Percentiles rank a stretch among this genome's conserved stretches.
Conservation (phyloP, 257 asterid species). For the Plantago elongata region DNA sequence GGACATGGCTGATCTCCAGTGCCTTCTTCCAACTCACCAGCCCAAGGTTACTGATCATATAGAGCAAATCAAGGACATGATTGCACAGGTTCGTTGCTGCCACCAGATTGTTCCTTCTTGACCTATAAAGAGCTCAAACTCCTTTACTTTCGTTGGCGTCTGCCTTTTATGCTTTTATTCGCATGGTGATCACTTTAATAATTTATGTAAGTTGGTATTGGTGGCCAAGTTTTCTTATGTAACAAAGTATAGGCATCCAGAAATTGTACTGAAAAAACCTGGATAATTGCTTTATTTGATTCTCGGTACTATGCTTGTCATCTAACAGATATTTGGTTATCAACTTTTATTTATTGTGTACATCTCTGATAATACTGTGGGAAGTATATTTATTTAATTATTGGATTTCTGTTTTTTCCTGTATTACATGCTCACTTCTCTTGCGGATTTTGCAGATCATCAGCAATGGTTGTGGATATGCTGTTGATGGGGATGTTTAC, state of each 20-base stretch:
- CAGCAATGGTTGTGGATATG: conserved; percentile 51
- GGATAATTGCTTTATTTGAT: too few species aligned
- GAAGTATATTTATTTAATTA: too few species aligned
- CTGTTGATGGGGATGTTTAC: conserved; percentile 62
- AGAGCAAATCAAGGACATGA: conserved; percentile 74
- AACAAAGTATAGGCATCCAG: too few species aligned
- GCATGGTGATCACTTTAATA: background rate
- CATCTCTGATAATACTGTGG: too few species aligned
- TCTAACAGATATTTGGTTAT: too few species aligned
- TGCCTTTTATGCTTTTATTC: conserved; percentile 3
- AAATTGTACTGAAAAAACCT: too few species aligned
- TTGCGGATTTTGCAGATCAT: conserved; percentile 41
- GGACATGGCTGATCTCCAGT: conserved; percentile 84
- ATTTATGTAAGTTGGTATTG: background rate
- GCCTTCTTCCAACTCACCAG: conserved; percentile 75
- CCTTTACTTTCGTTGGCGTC: background rate
- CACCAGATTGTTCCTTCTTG: background rate
- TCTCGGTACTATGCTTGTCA: too few species aligned
- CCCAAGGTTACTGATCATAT: conserved; percentile 75
- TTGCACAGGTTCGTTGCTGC: conserved; percentile 50
- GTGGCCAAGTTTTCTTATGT: background rate
- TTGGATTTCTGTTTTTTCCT: too few species aligned
- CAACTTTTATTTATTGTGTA: too few species aligned
- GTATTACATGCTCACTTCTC: background rate
- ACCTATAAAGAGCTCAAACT: background rate